Evolutionary conservation across 805 yeast species (phyloP).

Genomic region (Candida incommunis): DNA sequence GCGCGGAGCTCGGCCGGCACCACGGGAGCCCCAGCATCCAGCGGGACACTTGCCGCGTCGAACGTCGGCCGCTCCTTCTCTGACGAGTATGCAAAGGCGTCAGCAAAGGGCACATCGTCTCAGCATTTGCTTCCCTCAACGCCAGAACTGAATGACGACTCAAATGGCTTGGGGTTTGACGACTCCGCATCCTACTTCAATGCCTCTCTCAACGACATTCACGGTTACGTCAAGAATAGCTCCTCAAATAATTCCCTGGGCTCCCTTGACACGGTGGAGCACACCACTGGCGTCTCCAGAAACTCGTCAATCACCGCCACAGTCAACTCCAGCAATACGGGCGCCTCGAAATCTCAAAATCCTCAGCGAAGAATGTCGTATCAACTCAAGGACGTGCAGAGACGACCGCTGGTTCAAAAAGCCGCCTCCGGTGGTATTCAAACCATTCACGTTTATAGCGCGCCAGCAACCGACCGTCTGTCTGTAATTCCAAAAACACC

Average conservation of each 20-base stretch:
- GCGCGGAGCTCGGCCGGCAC: no score
- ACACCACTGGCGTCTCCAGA: no score
- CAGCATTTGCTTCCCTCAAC: neutral
- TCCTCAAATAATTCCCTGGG: neutral
- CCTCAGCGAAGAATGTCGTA: neutral
- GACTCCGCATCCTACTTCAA: conserved; percentile 1
- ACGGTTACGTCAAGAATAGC: neutral
- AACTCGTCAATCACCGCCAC: no score
- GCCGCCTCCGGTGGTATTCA: neutral
- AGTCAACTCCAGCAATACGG: neutral
- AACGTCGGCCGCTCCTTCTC: neutral
- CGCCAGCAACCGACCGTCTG: neutral
- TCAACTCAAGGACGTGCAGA: neutral
- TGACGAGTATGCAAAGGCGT: conserved; percentile 1
- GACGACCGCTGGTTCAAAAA: neutral
- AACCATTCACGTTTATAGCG: neutral
- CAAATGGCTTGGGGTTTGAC: neutral
- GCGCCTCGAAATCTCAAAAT: neutral
- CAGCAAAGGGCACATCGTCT: neutral
- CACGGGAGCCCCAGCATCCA: no score
- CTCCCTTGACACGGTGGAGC: neutral
- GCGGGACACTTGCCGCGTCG: no score
- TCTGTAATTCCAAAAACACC: neutral
- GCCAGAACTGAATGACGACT: neutral
- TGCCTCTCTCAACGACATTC: neutral